Evolutionary conservation across 2,329 filamentous ascomycete species (phyloP), one percentile per base, ranked within the genome.

Genomic region (Zasmidium citrigriseum): DNA sequence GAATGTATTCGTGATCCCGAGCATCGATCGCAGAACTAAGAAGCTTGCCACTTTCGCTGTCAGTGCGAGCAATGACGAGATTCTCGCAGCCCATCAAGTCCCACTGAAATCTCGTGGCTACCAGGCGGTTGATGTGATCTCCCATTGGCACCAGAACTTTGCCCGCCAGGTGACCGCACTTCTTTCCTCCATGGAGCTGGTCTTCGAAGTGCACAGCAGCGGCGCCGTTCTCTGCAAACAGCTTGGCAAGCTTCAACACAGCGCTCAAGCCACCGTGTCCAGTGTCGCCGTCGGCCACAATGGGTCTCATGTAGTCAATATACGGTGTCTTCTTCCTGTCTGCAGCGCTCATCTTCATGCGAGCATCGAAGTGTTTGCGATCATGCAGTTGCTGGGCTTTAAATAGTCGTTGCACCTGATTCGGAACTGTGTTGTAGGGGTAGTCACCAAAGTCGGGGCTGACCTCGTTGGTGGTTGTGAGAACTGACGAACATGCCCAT

Each of bases 391-490:
- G 92, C 76, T 99, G 95, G 3, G 95, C 95, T 78, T 98, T 98
- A 79, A 96, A 91, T 52, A 99, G 80, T 64, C 95, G 86, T 79
- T 99, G 92, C 3, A 99, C 95, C 75, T 98, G 95, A 77, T 98
- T 98, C 9, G 95, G 95, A 3, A 99, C 95, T 0, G 95, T 99
- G 73, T 98, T 98, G 80, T 99, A 99, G 0, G 95, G 95, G 75
- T 99, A 99, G 77, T 99, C 95, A 70, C 95, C 95, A 78, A 98
- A 96, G 74, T 99, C 95, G 46, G 95, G 90, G 0, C 92, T 97
- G 24, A 99, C 95, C 75, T 99, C 95, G 78, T 99, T 98, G 38
- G 95, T 98, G 10, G 87, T 88, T 3, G 93, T 98, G 47, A 99
- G 81, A 20, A 96, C 86, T 0, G 92, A 93, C 0, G 93, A 98